Evolutionary conservation across 1,139 yeast species (phyloP).

Genomic region (Saccharomyces hybrid): DNA sequence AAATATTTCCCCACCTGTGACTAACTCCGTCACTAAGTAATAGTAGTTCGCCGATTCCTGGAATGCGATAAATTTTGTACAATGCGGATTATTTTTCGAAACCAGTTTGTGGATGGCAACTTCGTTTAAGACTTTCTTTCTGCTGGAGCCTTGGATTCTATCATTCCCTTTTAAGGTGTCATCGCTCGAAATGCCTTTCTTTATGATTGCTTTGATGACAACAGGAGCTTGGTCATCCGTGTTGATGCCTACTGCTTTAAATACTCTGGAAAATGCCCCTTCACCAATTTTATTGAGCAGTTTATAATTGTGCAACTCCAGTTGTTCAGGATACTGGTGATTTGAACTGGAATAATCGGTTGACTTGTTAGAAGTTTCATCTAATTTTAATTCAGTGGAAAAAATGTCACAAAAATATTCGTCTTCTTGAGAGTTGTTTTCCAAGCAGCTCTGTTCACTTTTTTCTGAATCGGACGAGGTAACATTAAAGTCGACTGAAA

Average conservation of each 20-base stretch:
- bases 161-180: conserved; percentile 21
- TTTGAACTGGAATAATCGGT: conserved; percentile 6
- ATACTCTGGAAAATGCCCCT: conserved; percentile 84
- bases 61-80: conserved; percentile 64
- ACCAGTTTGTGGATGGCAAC: conserved; percentile 43
- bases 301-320: conserved; percentile 22
- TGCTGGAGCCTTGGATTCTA: conserved; percentile 7
- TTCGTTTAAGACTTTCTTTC: conserved; percentile 52
- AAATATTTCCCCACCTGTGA: conserved; percentile 91
- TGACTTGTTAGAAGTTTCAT: not conserved
- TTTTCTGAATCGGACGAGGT: not conserved
- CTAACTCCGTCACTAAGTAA: conserved; percentile 75
- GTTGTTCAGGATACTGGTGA: conserved; percentile 16
- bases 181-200: conserved; percentile 25
- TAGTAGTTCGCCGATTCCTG: conserved; percentile 57
- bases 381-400: not conserved
- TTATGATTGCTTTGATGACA: conserved; percentile 75
- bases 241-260: conserved; percentile 11
- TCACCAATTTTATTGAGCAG: conserved; percentile 48
- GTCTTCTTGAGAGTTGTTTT: not conserved
- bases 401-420: not conserved
- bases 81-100: conserved; percentile 39
- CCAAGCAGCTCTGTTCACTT: not conserved
- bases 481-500: not conserved
- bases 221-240: conserved; percentile 25